Evolutionary conservation across 441 rosid genomes (phyloP).

Genomic region (Pelargonium fulgidum): DNA sequence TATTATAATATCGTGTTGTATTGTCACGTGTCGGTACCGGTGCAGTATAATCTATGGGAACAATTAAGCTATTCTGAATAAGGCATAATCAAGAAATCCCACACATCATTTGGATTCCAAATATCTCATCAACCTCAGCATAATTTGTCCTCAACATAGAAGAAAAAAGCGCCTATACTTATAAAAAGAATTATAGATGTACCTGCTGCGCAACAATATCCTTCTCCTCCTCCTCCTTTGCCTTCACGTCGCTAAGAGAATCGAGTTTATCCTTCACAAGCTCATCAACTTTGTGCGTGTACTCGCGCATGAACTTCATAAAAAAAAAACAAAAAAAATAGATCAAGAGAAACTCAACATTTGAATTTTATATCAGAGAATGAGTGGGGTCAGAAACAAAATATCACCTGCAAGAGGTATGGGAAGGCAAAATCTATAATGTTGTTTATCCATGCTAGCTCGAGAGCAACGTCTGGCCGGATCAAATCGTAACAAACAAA

Average conservation of each 20-base stretch:
- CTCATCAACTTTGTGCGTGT: slow-evolving; percentile 90
- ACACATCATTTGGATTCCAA: no score
- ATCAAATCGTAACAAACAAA: slow-evolving; percentile 26
- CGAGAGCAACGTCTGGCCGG: slow-evolving; percentile 22
- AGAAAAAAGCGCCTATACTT: no score
- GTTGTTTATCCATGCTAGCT: slow-evolving; percentile 26
- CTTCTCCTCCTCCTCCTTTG: slow-evolving; percentile 88
- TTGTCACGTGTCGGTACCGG: no score
- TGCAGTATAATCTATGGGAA: no score
- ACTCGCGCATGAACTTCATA: slow-evolving; percentile 91
- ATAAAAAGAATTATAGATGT: neutral
- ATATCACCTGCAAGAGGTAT: slow-evolving; percentile 63
- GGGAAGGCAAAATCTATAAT: slow-evolving; percentile 26
- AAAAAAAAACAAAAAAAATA: neutral
- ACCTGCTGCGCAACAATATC: slow-evolving; percentile 90
- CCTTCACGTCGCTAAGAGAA: slow-evolving; percentile 63
- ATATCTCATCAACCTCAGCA: no score
- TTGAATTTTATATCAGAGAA: neutral
- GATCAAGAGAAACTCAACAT: neutral
- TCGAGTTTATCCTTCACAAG: slow-evolving; percentile 80
- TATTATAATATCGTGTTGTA: no score
- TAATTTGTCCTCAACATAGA: no score
- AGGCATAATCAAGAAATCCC: no score
- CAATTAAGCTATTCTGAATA: no score
- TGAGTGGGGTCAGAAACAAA: neutral